These are phyloP conservation scores for Sporothrix brasiliensis DNA, from an alignment of 2,329 filamentous ascomycete species.

Conservation along the genomic window DNA sequence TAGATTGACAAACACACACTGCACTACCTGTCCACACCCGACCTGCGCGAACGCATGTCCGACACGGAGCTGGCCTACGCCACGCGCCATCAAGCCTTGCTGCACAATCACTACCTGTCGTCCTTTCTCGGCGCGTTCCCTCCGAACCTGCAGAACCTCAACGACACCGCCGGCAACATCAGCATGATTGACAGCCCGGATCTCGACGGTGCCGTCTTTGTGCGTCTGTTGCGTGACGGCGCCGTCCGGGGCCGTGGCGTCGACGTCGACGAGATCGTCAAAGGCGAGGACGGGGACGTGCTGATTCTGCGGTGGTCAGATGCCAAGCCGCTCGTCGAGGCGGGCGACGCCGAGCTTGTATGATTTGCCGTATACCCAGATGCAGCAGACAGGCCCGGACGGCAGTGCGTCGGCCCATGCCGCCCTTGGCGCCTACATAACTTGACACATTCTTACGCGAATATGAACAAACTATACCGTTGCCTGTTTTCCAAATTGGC, in stretches of 20 bases:
- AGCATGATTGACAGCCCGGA: constrained; percentile 93
- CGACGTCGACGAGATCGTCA: constrained; percentile 63
- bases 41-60: constrained; percentile 67
- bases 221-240: constrained; percentile 67
- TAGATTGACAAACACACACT: constrained; percentile 77
- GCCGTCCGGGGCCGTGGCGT: constrained; percentile 64
- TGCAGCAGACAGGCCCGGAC: not conserved
- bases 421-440: not conserved
- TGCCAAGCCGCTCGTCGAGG: constrained; percentile 62
- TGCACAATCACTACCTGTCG: constrained; percentile 80
- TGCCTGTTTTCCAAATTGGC: too few species aligned
- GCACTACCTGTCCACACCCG: constrained; percentile 66
- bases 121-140: constrained; percentile 88
- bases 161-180: constrained; percentile 86
- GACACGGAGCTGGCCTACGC: constrained; percentile 79
- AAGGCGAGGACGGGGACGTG: constrained; percentile 64
- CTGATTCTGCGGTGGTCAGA: constrained; percentile 75
- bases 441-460: too few species aligned
- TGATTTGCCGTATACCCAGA: constrained; percentile 43
- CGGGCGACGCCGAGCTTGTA: constrained; percentile 61
- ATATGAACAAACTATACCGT: too few species aligned
- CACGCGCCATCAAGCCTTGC: constrained; percentile 77
- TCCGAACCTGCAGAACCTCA: constrained; percentile 74
- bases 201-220: constrained; percentile 79
- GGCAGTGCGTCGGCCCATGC: not conserved